Percentiles rank a stretch among this genome's conserved stretches.
phyloP scores from a whole-genome alignment of 371 early-diverging fungal genomes.

The Apophysomyces elegans region DNA sequence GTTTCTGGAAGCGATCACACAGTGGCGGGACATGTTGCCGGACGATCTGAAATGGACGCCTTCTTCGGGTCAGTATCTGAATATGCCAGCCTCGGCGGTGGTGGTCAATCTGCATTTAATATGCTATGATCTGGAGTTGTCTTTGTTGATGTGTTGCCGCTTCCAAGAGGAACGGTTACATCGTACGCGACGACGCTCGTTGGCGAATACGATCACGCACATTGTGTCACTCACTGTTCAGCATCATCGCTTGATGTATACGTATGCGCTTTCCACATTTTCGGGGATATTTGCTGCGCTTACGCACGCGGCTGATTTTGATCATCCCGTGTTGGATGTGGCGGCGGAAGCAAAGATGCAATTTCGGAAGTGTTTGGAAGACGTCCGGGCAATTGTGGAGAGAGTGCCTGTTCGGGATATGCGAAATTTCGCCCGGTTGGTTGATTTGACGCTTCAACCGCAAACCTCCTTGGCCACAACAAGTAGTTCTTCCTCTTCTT shows the following conservation, averaged over 20 bases:
- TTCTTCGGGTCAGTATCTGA: constrained; percentile 13
- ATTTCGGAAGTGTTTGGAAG: constrained; percentile 42
- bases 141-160: constrained; percentile 47
- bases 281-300: constrained; percentile 51
- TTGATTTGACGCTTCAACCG: constrained; percentile 41
- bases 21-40: constrained; percentile 43
- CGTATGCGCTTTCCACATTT: constrained; percentile 39
- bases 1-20: constrained; percentile 36
- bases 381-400: constrained; percentile 36
- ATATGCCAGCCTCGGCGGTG: constrained; percentile 33
- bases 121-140: constrained; percentile 45
- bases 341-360: constrained; percentile 41
- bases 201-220: constrained; percentile 49
- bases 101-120: constrained; percentile 42
- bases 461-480: background rate
- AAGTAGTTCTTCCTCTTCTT: background rate
- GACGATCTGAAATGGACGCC: constrained; percentile 38
- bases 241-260: constrained; percentile 42
- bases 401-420: constrained; percentile 32
- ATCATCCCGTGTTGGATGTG: constrained; percentile 35
- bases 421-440: constrained; percentile 37
- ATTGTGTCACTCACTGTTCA: constrained; percentile 42
- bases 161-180: constrained; percentile 45
- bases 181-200: constrained; percentile 35
- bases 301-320: constrained; percentile 47